These are phyloP conservation scores for Exidia glandulosa DNA, from an alignment of 768 basidiomycete genomes.

Conservation along the genomic window DNA sequence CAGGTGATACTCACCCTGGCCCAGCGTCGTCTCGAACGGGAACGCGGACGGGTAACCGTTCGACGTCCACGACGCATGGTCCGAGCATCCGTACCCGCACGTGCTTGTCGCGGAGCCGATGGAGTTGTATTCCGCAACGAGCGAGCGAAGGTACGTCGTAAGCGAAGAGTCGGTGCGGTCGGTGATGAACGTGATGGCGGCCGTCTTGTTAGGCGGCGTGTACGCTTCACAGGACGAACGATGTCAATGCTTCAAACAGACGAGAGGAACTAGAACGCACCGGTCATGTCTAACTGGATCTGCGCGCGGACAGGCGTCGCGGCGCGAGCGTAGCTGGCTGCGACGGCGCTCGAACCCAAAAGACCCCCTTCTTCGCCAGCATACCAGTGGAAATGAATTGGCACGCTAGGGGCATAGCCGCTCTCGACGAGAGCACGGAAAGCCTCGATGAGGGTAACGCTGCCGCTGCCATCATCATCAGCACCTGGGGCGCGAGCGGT, in stretches of 20 bases:
- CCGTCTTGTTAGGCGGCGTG: conserved; percentile 27
- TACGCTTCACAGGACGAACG: conserved; percentile 19
- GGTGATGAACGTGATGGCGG: background rate
- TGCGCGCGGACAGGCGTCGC: conserved; percentile 22
- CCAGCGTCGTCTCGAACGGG: conserved; percentile 26
- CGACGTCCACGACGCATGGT: conserved; percentile 19
- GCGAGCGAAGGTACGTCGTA: conserved; percentile 23
- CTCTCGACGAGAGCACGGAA: conserved; percentile 1
- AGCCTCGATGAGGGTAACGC: conserved; percentile 5
- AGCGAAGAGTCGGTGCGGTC: conserved; percentile 10
- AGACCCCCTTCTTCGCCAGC: conserved; percentile 13
- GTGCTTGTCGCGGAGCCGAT: background rate
- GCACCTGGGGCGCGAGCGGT: conserved; percentile 4
- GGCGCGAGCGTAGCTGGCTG: conserved; percentile 21
- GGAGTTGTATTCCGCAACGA: background rate
- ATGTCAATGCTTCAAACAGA: background rate
- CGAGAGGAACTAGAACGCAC: conserved; percentile 29
- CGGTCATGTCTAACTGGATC: conserved; percentile 12
- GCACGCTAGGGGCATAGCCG: background rate
- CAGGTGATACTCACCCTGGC: too few species aligned
- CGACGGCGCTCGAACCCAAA: conserved; percentile 24
- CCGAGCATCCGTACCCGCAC: conserved; percentile 26
- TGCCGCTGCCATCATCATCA: conserved; percentile 3
- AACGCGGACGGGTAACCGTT: conserved; percentile 7
- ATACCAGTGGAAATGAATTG: conserved; percentile 13